Evolutionary conservation across 306 rosid species (phyloP), one percentile per base, ranked within the genome.

Genomic region (Hylodesmum podocarpum): DNA sequence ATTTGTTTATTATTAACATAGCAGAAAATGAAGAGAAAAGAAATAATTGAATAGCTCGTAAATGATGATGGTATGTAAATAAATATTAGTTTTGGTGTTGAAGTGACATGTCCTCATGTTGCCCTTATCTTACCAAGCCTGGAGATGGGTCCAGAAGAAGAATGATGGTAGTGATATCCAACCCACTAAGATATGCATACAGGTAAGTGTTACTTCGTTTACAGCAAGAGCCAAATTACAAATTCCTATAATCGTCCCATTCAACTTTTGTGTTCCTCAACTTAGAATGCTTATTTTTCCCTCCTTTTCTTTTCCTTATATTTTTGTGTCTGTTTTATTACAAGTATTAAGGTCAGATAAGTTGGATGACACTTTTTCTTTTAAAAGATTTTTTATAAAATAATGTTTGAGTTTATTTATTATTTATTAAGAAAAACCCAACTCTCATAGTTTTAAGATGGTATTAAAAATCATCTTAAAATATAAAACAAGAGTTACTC

Each of bases 91-190:
- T 61, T 46, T 62, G 9, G 3, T 16, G 63, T 5, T 75, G 53
- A 63, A 31, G 31, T 44, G 54, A 57, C 55, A 73, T 59, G 22
- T 78, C 33, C 63, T 61, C 15, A 19, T 53, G 7, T 49, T 43
- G 18, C 14, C 19, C 78, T 47, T 66, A 54, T 74, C 70, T 44
- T 6, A 33, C 50, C 1, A 25, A 5, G 7, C 6, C 15, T 25
- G 8, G 8, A 33, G 7, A 50, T 70, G 78, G 89, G 78, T 5
- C 87, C 88, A 19, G 22, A 33, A 27, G 62, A 73, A 57, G 43
- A 62, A 44, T 33, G 55, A 29, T 28, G 65, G 19, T 70, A 84
- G 85, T 84, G 87, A 72, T 63, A 76, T 86, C 92, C 92, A 86
- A 71, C 88, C 87, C 86, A 72, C 80, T 66, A 72, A 82, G 83